phyloP scores from a whole-genome alignment of 2,329 filamentous ascomycete genomes.

The Sarocladiaceae sp. region DNA sequence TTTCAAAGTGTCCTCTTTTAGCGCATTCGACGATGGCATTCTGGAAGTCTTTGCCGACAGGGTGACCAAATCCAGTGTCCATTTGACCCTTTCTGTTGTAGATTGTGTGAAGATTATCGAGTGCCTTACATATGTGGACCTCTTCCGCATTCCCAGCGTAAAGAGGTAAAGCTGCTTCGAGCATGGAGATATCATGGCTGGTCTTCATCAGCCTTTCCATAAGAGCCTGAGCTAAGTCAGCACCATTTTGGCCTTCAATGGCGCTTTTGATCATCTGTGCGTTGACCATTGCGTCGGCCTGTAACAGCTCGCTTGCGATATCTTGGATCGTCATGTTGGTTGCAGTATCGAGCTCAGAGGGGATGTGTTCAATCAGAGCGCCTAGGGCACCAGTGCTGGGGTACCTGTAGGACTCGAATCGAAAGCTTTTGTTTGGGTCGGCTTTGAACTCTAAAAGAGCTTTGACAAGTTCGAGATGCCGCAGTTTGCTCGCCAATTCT shows the following conservation, averaged over 20 bases:
- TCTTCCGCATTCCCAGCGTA: background rate
- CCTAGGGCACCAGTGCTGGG: background rate
- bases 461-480: background rate
- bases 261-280: background rate
- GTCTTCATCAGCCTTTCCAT: background rate
- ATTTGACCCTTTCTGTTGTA: background rate
- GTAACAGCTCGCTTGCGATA: background rate
- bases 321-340: background rate
- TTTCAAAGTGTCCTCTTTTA: background rate
- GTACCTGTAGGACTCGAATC: background rate
- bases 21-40: background rate
- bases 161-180: background rate
- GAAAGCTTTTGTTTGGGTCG: background rate
- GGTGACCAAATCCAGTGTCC: background rate
- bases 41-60: background rate
- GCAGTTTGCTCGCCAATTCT: background rate
- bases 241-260: background rate
- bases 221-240: background rate
- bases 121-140: background rate
- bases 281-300: background rate
- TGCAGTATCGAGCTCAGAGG: background rate
- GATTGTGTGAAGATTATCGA: background rate
- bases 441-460: background rate
- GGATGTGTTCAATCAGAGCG: background rate
- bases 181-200: background rate